A percentile compares a stretch with the other conserved stretches of the same genome.
phyloP scores from a whole-genome alignment of 192 early-diverging fungal species.

The Backusella parvicylindrica region DNA sequence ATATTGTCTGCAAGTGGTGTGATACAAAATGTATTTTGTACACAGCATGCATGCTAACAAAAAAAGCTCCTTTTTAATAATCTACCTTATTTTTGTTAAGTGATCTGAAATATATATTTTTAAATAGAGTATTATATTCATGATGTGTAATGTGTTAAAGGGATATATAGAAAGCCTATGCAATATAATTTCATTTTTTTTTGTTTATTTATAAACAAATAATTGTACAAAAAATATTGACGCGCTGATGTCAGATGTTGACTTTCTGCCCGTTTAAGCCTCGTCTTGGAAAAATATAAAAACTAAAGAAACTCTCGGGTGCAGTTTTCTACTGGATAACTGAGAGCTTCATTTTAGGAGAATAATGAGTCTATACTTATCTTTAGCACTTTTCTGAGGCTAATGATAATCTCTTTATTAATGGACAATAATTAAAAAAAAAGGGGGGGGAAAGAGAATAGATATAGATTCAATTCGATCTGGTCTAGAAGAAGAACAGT shows the following conservation, averaged over 20 bases:
- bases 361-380: not conserved
- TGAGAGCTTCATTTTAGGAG: not conserved
- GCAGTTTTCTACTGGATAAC: not conserved
- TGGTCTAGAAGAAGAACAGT: not conserved
- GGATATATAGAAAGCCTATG: not conserved
- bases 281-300: not conserved
- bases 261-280: constrained; percentile 58
- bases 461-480: not conserved
- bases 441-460: not conserved
- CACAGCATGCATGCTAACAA: constrained; percentile 10
- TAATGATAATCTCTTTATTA: not conserved
- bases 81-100: constrained; percentile 69
- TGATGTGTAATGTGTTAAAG: not conserved
- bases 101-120: constrained; percentile 76
- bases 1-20: constrained; percentile 88
- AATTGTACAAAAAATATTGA: no score
- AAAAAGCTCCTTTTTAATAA: constrained; percentile 29
- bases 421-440: not conserved
- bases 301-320: not conserved
- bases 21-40: not conserved
- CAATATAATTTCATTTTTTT: not conserved
- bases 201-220: not conserved
- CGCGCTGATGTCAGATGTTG: constrained; percentile 52
- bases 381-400: not conserved
- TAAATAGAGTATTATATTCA: constrained; percentile 61